Evolutionary conservation across 177 flowering plant genomes (phyloP).

Genomic region (Vitis hybrid): DNA sequence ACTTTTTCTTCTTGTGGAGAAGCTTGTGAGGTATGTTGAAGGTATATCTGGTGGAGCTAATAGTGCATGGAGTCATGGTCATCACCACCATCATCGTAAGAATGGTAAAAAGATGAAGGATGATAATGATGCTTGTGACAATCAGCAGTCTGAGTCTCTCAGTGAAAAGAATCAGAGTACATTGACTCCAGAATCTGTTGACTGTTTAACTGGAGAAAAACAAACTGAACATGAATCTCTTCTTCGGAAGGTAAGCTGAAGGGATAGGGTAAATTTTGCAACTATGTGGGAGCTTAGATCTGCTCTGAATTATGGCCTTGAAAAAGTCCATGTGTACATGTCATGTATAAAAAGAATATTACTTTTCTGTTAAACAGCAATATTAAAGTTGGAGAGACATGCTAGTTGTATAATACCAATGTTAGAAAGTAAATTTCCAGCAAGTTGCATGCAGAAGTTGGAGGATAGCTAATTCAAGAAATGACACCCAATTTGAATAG

Average conservation of each 20-base stretch:
- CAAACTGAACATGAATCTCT: constrained; percentile 19
- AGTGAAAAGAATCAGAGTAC: constrained; percentile 20
- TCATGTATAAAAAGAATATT: no score
- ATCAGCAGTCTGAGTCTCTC: constrained; percentile 16
- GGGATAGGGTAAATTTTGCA: constrained; percentile 6
- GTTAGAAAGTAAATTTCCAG: neutral
- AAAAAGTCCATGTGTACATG: no score
- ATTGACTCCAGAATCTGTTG: constrained; percentile 31
- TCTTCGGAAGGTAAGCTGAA: constrained; percentile 57
- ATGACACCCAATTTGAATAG: neutral
- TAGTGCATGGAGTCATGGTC: constrained; percentile 50
- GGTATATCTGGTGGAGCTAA: constrained; percentile 54
- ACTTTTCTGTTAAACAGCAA: no score
- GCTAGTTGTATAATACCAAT: neutral
- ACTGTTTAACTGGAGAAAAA: constrained; percentile 25
- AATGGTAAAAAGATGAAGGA: constrained; percentile 48
- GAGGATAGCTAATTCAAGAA: neutral
- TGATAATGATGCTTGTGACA: constrained; percentile 34
- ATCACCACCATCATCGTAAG: constrained; percentile 74
- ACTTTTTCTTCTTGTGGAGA: constrained; percentile 90
- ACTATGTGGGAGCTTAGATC: neutral
- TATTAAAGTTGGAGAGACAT: no score
- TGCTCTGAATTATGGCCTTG: neutral
- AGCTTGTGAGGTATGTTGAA: constrained; percentile 90
- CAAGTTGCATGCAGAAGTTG: neutral